These are phyloP conservation scores for Colletotrichum higginsianum DNA, from an alignment of 2,329 filamentous ascomycete species.

Conservation along the genomic window DNA sequence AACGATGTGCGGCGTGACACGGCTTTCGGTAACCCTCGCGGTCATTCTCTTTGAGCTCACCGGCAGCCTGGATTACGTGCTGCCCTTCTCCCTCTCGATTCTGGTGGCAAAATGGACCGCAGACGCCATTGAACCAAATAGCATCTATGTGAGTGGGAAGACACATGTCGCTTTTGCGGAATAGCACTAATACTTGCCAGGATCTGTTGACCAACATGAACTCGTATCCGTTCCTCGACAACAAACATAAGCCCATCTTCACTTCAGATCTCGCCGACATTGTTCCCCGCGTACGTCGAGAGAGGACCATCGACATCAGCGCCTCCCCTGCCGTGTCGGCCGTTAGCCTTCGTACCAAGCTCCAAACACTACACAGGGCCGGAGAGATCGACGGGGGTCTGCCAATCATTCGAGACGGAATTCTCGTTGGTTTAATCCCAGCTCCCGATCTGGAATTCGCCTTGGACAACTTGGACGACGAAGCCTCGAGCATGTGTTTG, in stretches of 20 bases:
- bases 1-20: slow-evolving; percentile 97
- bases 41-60: slow-evolving; percentile 98
- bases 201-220: slow-evolving; percentile 98
- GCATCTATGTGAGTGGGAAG: slow-evolving; percentile 80
- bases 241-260: slow-evolving; percentile 93
- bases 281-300: slow-evolving; percentile 79
- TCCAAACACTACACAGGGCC: slow-evolving; percentile 84
- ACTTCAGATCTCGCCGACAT: slow-evolving; percentile 92
- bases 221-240: slow-evolving; percentile 96
- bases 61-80: slow-evolving; percentile 92
- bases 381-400: slow-evolving; percentile 95
- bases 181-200: slow-evolving; percentile 55
- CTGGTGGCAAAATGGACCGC: slow-evolving; percentile 98
- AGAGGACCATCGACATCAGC: slow-evolving; percentile 91
- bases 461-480: slow-evolving; percentile 85
- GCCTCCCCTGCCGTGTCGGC: slow-evolving; percentile 85
- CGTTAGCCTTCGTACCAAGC: slow-evolving; percentile 81
- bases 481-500: slow-evolving; percentile 81
- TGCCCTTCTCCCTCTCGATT: slow-evolving; percentile 93
- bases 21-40: slow-evolving; percentile 91
- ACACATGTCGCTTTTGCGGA: neutral
- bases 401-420: slow-evolving; percentile 83
- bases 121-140: slow-evolving; percentile 92
- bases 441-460: slow-evolving; percentile 95
- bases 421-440: slow-evolving; percentile 92